These are phyloP conservation scores for Spiraea crenata DNA, from an alignment of 331 rosid genomes.

Conservation along the genomic window DNA sequence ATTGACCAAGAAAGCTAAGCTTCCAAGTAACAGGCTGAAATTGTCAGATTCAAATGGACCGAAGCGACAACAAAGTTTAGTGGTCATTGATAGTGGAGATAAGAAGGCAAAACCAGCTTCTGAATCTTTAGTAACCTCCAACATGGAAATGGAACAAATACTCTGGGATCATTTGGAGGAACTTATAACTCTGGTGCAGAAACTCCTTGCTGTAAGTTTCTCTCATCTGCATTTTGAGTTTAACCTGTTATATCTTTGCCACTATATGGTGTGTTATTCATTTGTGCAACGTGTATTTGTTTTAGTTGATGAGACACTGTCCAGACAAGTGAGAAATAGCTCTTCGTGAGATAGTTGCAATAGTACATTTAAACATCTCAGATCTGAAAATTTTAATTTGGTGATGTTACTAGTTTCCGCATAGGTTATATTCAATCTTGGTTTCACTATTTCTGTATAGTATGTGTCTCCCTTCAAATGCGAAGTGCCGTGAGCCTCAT, in stretches of 20 bases:
- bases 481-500: background rate
- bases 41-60: slow-evolving; percentile 32
- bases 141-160: slow-evolving; percentile 42
- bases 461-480: background rate
- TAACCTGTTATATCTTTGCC: slow-evolving; percentile 5
- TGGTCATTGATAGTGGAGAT: slow-evolving; percentile 32
- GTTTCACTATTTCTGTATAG: background rate
- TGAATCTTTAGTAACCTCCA: slow-evolving; percentile 37
- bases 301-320: background rate
- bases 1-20: slow-evolving; percentile 39
- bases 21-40: slow-evolving; percentile 40
- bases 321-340: background rate
- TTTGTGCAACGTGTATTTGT: background rate
- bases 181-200: slow-evolving; percentile 50
- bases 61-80: slow-evolving; percentile 35
- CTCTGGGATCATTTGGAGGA: slow-evolving; percentile 74
- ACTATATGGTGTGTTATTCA: background rate
- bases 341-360: background rate
- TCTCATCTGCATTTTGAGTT: slow-evolving; percentile 16
- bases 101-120: slow-evolving; percentile 42
- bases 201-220: slow-evolving; percentile 72
- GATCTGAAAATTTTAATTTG: background rate
- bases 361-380: too few species aligned
- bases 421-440: background rate
- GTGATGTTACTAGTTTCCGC: background rate